Percentiles rank a stretch among this genome's conserved stretches.
phyloP scores from a whole-genome alignment of 352 stramenopile genomes.

The Phytophthora constricta region DNA sequence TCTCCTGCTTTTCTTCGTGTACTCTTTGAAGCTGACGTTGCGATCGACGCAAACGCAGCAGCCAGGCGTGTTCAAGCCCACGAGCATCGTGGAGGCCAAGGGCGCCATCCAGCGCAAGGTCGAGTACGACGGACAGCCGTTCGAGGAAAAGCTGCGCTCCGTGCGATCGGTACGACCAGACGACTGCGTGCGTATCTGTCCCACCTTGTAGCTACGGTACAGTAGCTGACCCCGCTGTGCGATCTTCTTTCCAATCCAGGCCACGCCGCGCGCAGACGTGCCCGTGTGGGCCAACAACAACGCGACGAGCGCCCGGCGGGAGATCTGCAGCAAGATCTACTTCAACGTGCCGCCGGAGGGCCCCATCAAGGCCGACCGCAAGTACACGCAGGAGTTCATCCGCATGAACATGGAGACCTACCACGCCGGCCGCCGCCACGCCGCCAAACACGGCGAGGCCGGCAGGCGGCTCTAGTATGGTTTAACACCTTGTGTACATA shows the following conservation, averaged over 20 bases:
- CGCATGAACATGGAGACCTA: slow-evolving; percentile 56
- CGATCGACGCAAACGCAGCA: slow-evolving; percentile 29
- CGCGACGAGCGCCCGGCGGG: slow-evolving; percentile 41
- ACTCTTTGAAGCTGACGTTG: slow-evolving; percentile 9
- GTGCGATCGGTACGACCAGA: slow-evolving; percentile 45
- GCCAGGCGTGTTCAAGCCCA: slow-evolving; percentile 54
- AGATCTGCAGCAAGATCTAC: slow-evolving; percentile 52
- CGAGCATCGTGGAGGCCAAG: slow-evolving; percentile 59
- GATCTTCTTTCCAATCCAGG: slow-evolving; percentile 24
- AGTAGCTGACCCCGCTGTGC: background rate
- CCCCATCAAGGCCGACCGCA: slow-evolving; percentile 57
- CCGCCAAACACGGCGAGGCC: too few species aligned
- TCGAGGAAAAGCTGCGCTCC: slow-evolving; percentile 41
- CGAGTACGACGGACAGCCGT: slow-evolving; percentile 61
- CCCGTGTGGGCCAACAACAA: slow-evolving; percentile 63
- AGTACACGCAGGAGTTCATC: slow-evolving; percentile 76
- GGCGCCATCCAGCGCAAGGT: slow-evolving; percentile 58
- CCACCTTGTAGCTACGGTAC: background rate
- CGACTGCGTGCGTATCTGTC: background rate
- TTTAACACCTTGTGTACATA: too few species aligned
- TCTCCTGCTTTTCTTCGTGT: slow-evolving; percentile 5
- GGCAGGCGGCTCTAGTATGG: too few species aligned
- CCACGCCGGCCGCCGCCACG: slow-evolving; percentile 37
- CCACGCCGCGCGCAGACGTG: slow-evolving; percentile 31
- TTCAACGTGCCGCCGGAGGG: slow-evolving; percentile 61